Percentiles rank a stretch among this genome's conserved stretches.
phyloP scores from a whole-genome alignment of 1,139 yeast genomes.

The Kodamaea sp. region DNA sequence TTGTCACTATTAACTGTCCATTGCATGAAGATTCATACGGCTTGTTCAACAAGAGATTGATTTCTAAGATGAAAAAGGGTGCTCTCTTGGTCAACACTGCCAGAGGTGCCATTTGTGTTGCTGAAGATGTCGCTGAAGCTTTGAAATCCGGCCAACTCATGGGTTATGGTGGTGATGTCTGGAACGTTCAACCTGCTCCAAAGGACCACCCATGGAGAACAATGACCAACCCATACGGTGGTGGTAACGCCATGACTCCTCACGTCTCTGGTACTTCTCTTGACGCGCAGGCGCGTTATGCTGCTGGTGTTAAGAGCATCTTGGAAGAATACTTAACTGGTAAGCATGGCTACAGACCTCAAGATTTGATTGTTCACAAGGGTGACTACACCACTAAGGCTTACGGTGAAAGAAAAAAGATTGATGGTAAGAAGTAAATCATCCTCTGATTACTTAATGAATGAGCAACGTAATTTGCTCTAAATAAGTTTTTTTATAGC shows the following conservation, averaged over 20 bases:
- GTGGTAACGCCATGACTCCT: conserved; percentile 84
- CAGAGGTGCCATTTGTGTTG: conserved; percentile 75
- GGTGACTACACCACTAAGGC: conserved; percentile 75
- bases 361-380: conserved; percentile 66
- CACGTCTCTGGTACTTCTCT: conserved; percentile 77
- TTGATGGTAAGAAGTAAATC: neutral
- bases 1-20: conserved; percentile 77
- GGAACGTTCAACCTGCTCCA: conserved; percentile 82
- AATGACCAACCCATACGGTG: conserved; percentile 62
- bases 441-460: too few relatives aligned
- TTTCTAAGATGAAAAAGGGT: conserved; percentile 73
- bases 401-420: conserved; percentile 52
- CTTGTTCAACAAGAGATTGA: conserved; percentile 60
- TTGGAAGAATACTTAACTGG: conserved; percentile 61
- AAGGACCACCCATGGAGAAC: conserved; percentile 73
- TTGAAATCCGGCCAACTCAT: conserved; percentile 63
- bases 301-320: conserved; percentile 64
- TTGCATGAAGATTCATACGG: conserved; percentile 69
- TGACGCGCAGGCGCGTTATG: conserved; percentile 76
- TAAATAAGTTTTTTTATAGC: too few relatives aligned
- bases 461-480: too few relatives aligned
- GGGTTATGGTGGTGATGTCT: conserved; percentile 85
- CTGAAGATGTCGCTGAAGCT: conserved; percentile 74
- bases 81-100: conserved; percentile 81
- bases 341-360: conserved; percentile 64